Percentiles rank a stretch among this genome's conserved stretches.
phyloP scores from a whole-genome alignment of 2,329 filamentous ascomycete species.

The Colletotrichum liriopes region DNA sequence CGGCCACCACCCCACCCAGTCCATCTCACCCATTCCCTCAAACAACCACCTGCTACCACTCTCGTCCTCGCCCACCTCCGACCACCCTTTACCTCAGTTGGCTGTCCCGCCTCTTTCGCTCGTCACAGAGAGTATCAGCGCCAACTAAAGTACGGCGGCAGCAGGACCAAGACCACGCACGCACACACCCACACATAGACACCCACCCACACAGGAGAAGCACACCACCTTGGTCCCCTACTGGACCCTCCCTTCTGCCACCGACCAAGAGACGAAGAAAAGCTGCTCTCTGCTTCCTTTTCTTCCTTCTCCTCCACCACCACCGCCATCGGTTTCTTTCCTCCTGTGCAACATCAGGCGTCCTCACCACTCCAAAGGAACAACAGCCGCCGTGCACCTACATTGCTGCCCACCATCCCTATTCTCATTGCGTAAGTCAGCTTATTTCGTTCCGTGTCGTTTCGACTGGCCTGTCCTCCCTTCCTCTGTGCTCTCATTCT shows the following conservation, averaged over 20 bases:
- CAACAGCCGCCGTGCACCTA: constrained; percentile 25
- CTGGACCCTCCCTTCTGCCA: constrained; percentile 5
- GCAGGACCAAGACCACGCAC: constrained; percentile 12
- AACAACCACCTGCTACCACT: neutral
- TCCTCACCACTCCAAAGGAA: constrained; percentile 20
- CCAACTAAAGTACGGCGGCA: constrained; percentile 6
- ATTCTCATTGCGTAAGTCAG: constrained; percentile 27
- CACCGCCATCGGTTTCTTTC: neutral
- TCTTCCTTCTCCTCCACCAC: neutral
- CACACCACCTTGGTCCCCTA: constrained; percentile 19
- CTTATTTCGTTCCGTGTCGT: constrained; percentile 15
- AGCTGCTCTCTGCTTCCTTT: neutral
- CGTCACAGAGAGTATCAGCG: constrained; percentile 8
- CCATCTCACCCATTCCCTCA: neutral
- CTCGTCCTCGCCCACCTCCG: neutral
- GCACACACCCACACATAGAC: neutral
- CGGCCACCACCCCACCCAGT: constrained; percentile 1
- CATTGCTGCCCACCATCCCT: constrained; percentile 24
- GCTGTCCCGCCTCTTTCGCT: constrained; percentile 3
- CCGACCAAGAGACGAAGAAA: neutral
- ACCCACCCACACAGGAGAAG: neutral
- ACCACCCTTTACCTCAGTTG: neutral
- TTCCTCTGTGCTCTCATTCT: constrained; percentile 2
- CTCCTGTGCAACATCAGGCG: constrained; percentile 31
- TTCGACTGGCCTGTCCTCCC: constrained; percentile 14